Evolutionary conservation across 2,329 filamentous ascomycete species (phyloP), one percentile per base, ranked within the genome.

Genomic region (Salinomyces thailandicus): DNA sequence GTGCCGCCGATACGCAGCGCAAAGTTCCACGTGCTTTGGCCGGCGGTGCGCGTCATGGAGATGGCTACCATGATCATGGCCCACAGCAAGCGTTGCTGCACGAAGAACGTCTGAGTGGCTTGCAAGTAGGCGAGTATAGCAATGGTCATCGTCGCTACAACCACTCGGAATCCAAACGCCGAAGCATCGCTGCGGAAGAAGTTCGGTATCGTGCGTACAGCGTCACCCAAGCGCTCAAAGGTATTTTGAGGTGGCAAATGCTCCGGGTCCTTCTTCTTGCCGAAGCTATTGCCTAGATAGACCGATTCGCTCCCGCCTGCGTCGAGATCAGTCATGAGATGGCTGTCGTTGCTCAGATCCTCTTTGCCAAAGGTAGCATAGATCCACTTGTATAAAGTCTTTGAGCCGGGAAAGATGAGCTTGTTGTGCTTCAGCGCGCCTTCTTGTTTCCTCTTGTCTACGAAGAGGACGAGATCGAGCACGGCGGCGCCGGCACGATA

Each of bases 11-110:
- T 67, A 17, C 79, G 68, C n/a, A 78, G 71, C 81, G 63, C 3
- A 4, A 81, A 55, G 27, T 77, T 79, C 49, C 80, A 82, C n/a
- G 82, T 71, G 13, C 76, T 79, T 47, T 83, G 77, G 0, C 81
- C 82, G 0, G 79, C 74, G 0, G 74, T 76, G 12, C 73, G 69
- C 1, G 72, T 75, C 79, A 84, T 84, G 37, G 72, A 73, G 15
- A 85, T 76, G 3, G 79, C 74, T 2, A 60, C 59, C 62, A 86
- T 84, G 45, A 87, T 81, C 70, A 85, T 73, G 2, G 79, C 79
- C 82, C 82, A 87, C 1, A 86, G 71, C 1, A 85, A 61, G 12
- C 82, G 67, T 49, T 87, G 77, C 39, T 74, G 60, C 9, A 75
- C 64, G 52, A 85, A 87, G 53, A 84, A 86, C 0, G 44, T 45